Evolutionary conservation across 257 asterid genomes (phyloP).

Genomic region (Rubia yunnanensis): DNA sequence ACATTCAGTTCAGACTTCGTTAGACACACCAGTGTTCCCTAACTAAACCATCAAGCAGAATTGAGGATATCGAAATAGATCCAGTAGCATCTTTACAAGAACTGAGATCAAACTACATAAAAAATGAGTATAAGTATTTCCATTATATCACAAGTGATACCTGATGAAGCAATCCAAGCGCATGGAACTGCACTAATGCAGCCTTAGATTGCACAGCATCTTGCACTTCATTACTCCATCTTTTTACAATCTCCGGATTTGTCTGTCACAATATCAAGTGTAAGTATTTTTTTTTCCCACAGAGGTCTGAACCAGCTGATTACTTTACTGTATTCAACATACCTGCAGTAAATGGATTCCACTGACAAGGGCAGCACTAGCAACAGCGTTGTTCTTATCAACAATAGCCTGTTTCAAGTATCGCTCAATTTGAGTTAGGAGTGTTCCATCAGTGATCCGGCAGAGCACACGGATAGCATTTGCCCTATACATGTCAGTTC

Average conservation of each 20-base stretch:
- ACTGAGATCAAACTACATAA: background rate
- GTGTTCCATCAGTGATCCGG: slow-evolving; percentile 85
- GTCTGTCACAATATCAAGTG: slow-evolving; percentile 37
- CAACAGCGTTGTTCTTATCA: slow-evolving; percentile 91
- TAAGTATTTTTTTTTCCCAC: background rate
- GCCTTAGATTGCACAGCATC: slow-evolving; percentile 95
- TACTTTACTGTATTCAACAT: slow-evolving; percentile 8
- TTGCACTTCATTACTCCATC: slow-evolving; percentile 98
- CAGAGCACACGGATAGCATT: slow-evolving; percentile 95
- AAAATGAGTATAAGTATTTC: background rate
- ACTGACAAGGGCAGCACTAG: slow-evolving; percentile 95
- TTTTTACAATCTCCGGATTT: slow-evolving; percentile 82
- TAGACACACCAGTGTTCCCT: background rate
- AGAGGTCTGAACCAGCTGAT: background rate
- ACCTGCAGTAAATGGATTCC: slow-evolving; percentile 94
- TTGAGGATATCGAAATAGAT: background rate
- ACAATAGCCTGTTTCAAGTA: slow-evolving; percentile 96
- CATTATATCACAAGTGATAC: slow-evolving; percentile 22
- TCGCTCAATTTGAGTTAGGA: slow-evolving; percentile 87
- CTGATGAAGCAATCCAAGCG: slow-evolving; percentile 89
- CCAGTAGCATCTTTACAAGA: background rate
- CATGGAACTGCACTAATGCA: slow-evolving; percentile 95
- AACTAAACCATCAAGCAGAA: background rate
- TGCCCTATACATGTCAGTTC: slow-evolving; percentile 94
- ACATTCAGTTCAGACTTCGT: background rate